Conservation (phyloP, 257 asterid species). For the Catharanthus roseus region DNA sequence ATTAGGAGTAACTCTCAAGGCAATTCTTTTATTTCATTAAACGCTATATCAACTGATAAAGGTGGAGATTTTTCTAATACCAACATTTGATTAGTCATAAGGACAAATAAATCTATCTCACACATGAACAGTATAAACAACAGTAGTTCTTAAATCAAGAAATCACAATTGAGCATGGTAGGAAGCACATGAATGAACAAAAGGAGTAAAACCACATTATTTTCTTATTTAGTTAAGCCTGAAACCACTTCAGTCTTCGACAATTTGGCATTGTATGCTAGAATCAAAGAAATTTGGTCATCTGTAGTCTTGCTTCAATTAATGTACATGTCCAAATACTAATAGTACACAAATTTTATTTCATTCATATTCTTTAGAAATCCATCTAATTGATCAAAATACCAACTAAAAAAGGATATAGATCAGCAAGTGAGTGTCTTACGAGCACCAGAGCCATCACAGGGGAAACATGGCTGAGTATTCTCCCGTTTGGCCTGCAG, state of each 20-base stretch:
- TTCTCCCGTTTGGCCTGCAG: conserved; percentile 83
- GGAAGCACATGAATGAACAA: not conserved
- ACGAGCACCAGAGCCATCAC: conserved; percentile 91
- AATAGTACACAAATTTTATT: not conserved
- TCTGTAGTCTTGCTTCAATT: not conserved
- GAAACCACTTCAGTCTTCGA: not conserved
- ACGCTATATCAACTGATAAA: not conserved
- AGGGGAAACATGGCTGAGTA: conserved; percentile 94
- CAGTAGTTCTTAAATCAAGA: not conserved
- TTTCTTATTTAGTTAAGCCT: not conserved
- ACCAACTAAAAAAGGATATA: not conserved
- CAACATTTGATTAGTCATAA: not conserved
- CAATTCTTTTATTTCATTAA: not conserved
- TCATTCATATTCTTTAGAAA: not conserved
- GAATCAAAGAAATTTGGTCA: not conserved
- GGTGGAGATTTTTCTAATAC: not conserved
- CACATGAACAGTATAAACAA: not conserved
- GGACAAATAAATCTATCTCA: not conserved
- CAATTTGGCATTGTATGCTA: not conserved
- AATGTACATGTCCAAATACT: not conserved
- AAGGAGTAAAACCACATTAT: not conserved
- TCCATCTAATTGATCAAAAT: not conserved
- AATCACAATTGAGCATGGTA: not conserved
- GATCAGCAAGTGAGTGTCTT: conserved; percentile 33
- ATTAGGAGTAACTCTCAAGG: not conserved